Conservation (phyloP, 2,329 filamentous ascomycete species). For the Colletotrichum gloeosporioides region DNA sequence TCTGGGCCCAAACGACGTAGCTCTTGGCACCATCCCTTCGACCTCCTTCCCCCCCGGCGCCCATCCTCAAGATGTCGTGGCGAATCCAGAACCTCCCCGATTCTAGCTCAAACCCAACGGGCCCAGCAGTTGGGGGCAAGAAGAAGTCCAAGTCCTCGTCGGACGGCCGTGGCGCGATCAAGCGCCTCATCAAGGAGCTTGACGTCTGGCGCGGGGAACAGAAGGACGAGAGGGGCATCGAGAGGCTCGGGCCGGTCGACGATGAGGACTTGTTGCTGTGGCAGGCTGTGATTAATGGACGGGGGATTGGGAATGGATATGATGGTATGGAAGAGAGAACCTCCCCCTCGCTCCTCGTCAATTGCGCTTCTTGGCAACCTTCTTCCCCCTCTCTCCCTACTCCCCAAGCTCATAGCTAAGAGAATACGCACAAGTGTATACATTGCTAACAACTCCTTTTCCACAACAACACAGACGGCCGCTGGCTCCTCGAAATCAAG, state of each 20-base stretch:
- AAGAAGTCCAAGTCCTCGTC: conserved; percentile 33
- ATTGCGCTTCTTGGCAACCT: background rate
- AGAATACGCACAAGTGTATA: background rate
- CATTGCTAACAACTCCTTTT: background rate
- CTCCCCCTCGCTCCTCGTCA: background rate
- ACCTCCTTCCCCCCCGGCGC: background rate
- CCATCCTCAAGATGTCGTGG: conserved; percentile 18
- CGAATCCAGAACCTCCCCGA: conserved; percentile 22
- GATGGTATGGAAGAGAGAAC: conserved; percentile 48
- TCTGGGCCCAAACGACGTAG: background rate
- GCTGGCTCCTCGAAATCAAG: conserved; percentile 81
- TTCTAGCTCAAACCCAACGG: conserved; percentile 4
- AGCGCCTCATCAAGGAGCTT: conserved; percentile 65
- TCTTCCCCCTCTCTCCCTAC: background rate
- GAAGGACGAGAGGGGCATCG: conserved; percentile 57
- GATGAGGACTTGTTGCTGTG: conserved; percentile 63
- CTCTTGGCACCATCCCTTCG: background rate
- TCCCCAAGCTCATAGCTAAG: background rate
- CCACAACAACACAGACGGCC: conserved; percentile 57
- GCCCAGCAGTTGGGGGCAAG: conserved; percentile 19
- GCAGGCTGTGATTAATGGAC: conserved; percentile 67
- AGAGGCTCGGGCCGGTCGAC: conserved; percentile 60
- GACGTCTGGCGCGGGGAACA: conserved; percentile 56
- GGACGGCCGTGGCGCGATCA: conserved; percentile 50
- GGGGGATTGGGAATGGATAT: conserved; percentile 59